Conservation (phyloP, 2,329 filamentous ascomycete genomes). For the Colletotrichum lindemuthianum region DNA sequence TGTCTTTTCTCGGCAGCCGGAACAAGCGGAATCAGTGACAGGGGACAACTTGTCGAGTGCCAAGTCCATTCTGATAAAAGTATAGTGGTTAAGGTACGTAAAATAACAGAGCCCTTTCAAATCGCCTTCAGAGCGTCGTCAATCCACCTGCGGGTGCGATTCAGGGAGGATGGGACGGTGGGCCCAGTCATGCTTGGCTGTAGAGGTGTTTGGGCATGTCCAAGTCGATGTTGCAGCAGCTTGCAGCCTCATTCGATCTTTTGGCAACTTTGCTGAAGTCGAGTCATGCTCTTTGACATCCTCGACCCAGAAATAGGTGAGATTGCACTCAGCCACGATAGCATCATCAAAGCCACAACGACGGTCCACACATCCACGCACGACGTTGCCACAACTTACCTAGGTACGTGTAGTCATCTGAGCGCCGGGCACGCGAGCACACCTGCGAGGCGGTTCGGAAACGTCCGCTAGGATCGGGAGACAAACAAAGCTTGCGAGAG, state of each 20-base stretch:
- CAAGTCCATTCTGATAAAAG: conserved; percentile 14
- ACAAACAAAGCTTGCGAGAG: conserved; percentile 1
- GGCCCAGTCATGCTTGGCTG: not conserved
- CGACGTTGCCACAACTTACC: too few species aligned
- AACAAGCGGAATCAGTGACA: conserved; percentile 25
- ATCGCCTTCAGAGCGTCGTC: not conserved
- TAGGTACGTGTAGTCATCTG: too few species aligned
- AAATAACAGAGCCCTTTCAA: conserved; percentile 11
- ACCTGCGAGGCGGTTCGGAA: too few species aligned
- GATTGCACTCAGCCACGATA: too few species aligned
- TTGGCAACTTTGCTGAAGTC: not conserved
- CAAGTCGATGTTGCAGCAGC: not conserved
- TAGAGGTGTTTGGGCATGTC: conserved; percentile 1
- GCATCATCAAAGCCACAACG: too few species aligned
- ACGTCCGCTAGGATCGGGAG: not conserved
- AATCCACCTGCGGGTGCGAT: conserved; percentile 7
- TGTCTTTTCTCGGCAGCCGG: conserved; percentile 30
- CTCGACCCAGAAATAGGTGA: too few species aligned
- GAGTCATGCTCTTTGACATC: not conserved
- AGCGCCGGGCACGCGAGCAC: too few species aligned
- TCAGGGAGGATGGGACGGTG: not conserved
- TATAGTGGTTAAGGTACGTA: conserved; percentile 10
- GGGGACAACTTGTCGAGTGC: not conserved
- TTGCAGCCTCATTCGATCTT: not conserved
- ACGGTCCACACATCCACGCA: too few species aligned